Conservation (phyloP, 352 stramenopile species). For the Phytopythium litorale region DNA sequence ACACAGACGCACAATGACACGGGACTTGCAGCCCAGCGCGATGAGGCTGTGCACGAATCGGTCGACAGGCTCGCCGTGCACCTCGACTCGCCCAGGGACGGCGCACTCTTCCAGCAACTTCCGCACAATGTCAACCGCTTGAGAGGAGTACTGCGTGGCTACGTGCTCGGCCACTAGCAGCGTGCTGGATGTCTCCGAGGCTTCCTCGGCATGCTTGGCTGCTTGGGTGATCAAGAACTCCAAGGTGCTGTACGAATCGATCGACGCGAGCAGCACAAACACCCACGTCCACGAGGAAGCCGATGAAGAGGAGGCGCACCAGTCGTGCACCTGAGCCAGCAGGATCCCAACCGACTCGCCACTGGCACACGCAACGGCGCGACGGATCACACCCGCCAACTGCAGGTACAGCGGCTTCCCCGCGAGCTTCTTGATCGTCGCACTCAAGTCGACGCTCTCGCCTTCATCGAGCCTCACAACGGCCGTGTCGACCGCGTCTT, state of each 20-base stretch:
- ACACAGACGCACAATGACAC: constrained; percentile 29
- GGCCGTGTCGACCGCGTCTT: constrained; percentile 21
- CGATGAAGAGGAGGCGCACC: constrained; percentile 23
- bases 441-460: constrained; percentile 22
- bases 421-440: constrained; percentile 30
- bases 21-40: constrained; percentile 26
- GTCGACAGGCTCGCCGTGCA: constrained; percentile 3
- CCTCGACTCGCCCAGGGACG: background rate
- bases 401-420: constrained; percentile 46
- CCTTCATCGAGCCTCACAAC: constrained; percentile 32
- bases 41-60: constrained; percentile 16
- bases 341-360: constrained; percentile 15
- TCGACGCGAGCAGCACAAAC: constrained; percentile 36
- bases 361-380: constrained; percentile 27
- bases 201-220: constrained; percentile 18
- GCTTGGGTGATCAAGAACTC: constrained; percentile 35
- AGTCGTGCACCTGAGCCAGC: constrained; percentile 44
- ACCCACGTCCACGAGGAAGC: constrained; percentile 48
- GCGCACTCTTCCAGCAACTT: constrained; percentile 35
- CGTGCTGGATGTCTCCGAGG: constrained; percentile 7
- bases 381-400: constrained; percentile 32
- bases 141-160: constrained; percentile 24
- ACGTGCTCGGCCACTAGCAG: constrained; percentile 43
- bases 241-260: constrained; percentile 38
- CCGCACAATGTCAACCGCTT: constrained; percentile 47